Evolutionary conservation across 805 yeast genomes (phyloP).

Genomic region (Zygosaccharomyces kombuchaensis): DNA sequence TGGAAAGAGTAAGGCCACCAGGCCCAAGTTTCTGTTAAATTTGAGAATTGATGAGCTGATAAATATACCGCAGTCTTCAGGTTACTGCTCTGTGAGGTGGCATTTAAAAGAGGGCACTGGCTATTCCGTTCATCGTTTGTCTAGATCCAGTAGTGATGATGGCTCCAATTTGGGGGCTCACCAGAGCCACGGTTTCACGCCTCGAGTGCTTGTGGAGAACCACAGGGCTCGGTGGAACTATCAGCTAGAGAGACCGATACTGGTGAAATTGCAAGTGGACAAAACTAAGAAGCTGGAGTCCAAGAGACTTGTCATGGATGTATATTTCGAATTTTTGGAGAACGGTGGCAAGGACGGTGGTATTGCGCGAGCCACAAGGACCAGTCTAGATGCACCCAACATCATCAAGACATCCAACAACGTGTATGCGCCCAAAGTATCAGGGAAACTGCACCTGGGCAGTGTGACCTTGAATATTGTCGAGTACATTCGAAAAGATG

Average conservation of each 20-base stretch:
- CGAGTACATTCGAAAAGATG: constrained; percentile 55
- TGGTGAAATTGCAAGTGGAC: constrained; percentile 41
- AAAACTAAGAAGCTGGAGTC: constrained; percentile 36
- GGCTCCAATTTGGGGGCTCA: constrained; percentile 32
- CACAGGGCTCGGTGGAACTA: constrained; percentile 52
- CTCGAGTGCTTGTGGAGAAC: constrained; percentile 41
- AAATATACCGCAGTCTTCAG: constrained; percentile 80
- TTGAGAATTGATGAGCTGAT: constrained; percentile 62
- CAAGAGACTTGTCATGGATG: constrained; percentile 40
- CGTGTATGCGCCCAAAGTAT: constrained; percentile 27
- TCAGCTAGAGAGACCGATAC: constrained; percentile 33
- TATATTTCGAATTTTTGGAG: constrained; percentile 38
- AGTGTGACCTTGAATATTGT: constrained; percentile 60
- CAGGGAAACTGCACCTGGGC: constrained; percentile 54
- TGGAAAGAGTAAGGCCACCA: constrained; percentile 32
- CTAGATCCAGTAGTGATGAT: constrained; percentile 10
- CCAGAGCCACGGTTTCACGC: constrained; percentile 40
- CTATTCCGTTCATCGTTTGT: constrained; percentile 15
- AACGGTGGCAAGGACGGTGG: neutral
- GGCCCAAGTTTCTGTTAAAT: constrained; percentile 60
- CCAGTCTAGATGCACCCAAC: constrained; percentile 8
- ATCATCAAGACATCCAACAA: constrained; percentile 7
- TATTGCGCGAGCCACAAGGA: constrained; percentile 6
- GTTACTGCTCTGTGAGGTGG: constrained; percentile 63
- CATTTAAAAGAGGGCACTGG: constrained; percentile 47